Percentiles rank a stretch among this genome's conserved stretches.
phyloP scores from a whole-genome alignment of 306 rosid genomes.

The Lathyrus oleraceus region DNA sequence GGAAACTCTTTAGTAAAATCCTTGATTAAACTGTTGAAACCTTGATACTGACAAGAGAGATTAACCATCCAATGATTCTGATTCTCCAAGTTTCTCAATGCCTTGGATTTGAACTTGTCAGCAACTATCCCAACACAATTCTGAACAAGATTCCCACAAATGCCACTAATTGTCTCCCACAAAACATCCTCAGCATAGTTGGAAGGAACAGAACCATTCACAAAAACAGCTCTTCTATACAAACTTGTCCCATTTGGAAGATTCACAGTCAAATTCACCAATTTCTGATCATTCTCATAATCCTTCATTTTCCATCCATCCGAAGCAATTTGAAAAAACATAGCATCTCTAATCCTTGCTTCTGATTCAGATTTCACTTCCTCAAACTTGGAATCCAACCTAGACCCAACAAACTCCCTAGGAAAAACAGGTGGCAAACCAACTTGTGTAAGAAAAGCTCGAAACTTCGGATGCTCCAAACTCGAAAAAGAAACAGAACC shows the following conservation, averaged over 20 bases:
- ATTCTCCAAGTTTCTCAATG: constrained; percentile 75
- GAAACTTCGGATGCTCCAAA: constrained; percentile 80
- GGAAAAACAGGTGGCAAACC: constrained; percentile 68
- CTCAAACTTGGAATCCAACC: constrained; percentile 65
- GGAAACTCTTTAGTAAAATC: constrained; percentile 72
- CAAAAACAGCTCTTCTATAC: constrained; percentile 74
- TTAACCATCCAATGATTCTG: constrained; percentile 95
- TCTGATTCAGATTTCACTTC: constrained; percentile 81
- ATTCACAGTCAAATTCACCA: constrained; percentile 78
- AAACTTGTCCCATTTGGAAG: constrained; percentile 91
- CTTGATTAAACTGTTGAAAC: constrained; percentile 64
- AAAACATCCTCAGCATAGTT: constrained; percentile 81
- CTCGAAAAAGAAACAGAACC: constrained; percentile 81
- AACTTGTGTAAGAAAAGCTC: constrained; percentile 77
- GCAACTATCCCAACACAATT: constrained; percentile 95
- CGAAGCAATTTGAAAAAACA: constrained; percentile 84
- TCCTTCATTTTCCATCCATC: constrained; percentile 76
- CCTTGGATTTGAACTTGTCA: constrained; percentile 78
- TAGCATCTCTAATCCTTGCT: constrained; percentile 75
- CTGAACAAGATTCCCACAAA: constrained; percentile 70
- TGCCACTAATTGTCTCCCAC: constrained; percentile 86
- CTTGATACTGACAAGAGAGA: constrained; percentile 87
- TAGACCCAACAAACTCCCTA: constrained; percentile 53
- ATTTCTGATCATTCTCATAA: constrained; percentile 42
- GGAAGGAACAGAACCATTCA: constrained; percentile 66